phyloP scores from a whole-genome alignment of 306 rosid species.

The Quercus rubra region DNA sequence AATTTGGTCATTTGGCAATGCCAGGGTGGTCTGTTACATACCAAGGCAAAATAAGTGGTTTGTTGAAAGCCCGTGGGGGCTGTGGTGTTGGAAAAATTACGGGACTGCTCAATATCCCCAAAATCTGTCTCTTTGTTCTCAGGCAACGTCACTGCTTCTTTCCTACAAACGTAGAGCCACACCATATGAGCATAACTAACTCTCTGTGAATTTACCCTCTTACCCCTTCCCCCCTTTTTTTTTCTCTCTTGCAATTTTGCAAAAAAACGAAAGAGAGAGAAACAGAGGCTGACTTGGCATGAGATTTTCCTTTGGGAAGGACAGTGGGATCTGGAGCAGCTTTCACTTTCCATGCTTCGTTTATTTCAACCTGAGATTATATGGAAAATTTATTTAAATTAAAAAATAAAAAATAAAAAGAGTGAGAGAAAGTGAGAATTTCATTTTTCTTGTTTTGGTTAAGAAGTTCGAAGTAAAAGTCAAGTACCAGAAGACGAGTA shows the following conservation, averaged over 20 bases:
- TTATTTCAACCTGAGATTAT: conserved; percentile 57
- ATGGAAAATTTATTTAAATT: neutral
- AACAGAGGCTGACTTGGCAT: conserved; percentile 60
- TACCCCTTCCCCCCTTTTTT: neutral
- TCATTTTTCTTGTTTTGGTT: neutral
- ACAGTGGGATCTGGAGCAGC: conserved; percentile 51
- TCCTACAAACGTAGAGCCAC: conserved; percentile 39
- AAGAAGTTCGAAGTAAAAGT: too few relatives aligned
- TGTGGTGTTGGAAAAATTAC: conserved; percentile 30
- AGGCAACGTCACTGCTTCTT: conserved; percentile 61
- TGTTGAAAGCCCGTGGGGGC: conserved; percentile 47
- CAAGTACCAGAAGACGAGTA: conserved; percentile 67
- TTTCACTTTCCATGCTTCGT: conserved; percentile 78
- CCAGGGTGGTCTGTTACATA: conserved; percentile 16
- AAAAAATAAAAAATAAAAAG: neutral
- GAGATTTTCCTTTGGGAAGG: conserved; percentile 69
- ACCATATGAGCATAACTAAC: conserved; percentile 4
- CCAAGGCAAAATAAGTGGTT: conserved; percentile 64
- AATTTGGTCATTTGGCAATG: neutral
- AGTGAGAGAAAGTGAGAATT: neutral
- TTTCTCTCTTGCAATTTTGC: neutral
- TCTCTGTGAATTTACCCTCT: neutral
- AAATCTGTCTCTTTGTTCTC: conserved; percentile 39
- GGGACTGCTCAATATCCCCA: conserved; percentile 51
- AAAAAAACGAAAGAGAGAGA: neutral